Base-by-base conservation (phyloP, 257 asterid genomes). In the Ballota nigra region DNA sequence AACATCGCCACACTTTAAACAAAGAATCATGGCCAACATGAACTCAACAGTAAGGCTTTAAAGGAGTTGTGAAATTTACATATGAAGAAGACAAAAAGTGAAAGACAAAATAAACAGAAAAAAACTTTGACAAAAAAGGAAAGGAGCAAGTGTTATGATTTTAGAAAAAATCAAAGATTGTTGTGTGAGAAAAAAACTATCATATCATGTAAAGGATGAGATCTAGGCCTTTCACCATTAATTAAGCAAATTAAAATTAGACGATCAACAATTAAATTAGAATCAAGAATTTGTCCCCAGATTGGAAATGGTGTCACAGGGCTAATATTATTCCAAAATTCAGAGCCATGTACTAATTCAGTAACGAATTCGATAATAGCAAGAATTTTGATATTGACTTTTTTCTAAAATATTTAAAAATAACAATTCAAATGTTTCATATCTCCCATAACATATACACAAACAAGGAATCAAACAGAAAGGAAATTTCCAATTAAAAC, bases 151-250 rank as follows among this genome's bases (percentile, higher is more conserved):
- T 8, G 1, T 33, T 33, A 33, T 33, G 43, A 36, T 36, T 36
- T 1, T 8, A 36, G 43, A 47, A n/a, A 47, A 47, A 47, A n/a
- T 47, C 22, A n/a, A 47, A 47, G 10, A 5, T 47, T n/a, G 55
- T n/a, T 47, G 55, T 4, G 16, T n/a, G 22, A 47, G 22, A n/a
- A 16, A 47, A 22, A 47, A 47, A 47, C 55, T n/a, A 10, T 13
- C 16, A 16, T 13, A 57, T 55, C 16, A 12, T 55, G 26, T 15
- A 20, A 66, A 59, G 55, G 61, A 28, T 24, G 58, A 82, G 88
- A 89, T 89, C 83, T 76, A 73, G 72, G 66, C 66, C 76, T 76
- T 62, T 80, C 71, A 43, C 66, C 75, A 43, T 29, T 58, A 53
- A 66, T 11, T 3, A 43, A 26, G 24, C 40, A 45, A 43, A 15